Evolutionary conservation across 1,139 yeast species (phyloP).

Genomic region (Magnusiomyces fungicola): DNA sequence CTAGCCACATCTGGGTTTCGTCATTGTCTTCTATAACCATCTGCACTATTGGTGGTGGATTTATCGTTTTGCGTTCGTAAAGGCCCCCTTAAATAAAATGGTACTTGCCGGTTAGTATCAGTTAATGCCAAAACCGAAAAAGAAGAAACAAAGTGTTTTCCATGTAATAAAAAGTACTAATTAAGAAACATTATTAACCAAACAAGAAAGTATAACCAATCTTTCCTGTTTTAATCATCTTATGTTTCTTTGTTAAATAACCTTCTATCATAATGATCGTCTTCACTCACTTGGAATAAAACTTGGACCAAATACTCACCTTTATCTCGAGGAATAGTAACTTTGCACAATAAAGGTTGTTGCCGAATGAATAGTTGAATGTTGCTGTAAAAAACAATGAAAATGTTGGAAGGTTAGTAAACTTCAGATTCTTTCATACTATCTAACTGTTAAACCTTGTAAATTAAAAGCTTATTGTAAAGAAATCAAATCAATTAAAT

Average conservation of each 20-base stretch:
- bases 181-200: not conserved
- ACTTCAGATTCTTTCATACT: too few species aligned
- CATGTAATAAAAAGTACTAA: not conserved
- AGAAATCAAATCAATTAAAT: too few species aligned
- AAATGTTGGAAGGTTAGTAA: too few species aligned
- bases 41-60: conserved; percentile 22
- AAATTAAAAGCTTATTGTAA: too few species aligned
- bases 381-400: conserved; percentile 70
- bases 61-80: conserved; percentile 20
- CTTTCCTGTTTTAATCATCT: too few species aligned
- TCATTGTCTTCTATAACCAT: conserved; percentile 19
- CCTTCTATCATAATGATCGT: not conserved
- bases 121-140: not conserved
- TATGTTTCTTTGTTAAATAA: not conserved
- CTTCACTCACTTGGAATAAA: not conserved
- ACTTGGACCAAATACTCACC: conserved; percentile 7
- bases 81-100: conserved; percentile 13
- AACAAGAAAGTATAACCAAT: not conserved
- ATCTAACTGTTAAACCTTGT: too few species aligned
- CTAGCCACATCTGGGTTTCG: conserved; percentile 18
- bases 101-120: too few species aligned
- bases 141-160: not conserved
- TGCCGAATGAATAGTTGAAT: conserved; percentile 14
- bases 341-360: conserved; percentile 14
- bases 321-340: conserved; percentile 13